Evolutionary conservation across 805 yeast genomes (phyloP).

Genomic region (Barnettozyma siamensis): DNA sequence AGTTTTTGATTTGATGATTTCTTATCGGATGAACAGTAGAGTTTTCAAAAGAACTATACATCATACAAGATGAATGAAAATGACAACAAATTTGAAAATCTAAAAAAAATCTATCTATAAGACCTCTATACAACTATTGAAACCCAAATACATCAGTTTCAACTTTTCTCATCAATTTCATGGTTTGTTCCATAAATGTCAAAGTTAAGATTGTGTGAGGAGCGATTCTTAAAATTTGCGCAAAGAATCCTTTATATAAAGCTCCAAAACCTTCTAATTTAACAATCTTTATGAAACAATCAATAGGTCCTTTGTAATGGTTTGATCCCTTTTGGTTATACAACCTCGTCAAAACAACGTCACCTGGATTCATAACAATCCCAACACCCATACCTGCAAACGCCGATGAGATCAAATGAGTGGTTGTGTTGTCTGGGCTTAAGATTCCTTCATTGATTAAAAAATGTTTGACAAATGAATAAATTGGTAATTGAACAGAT

Average conservation of each 20-base stretch:
- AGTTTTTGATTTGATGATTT: too few relatives aligned
- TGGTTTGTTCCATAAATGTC: slow-evolving; percentile 93
- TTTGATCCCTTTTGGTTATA: slow-evolving; percentile 85
- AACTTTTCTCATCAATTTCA: slow-evolving; percentile 47
- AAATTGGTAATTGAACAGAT: slow-evolving; percentile 88
- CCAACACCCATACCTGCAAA: slow-evolving; percentile 90
- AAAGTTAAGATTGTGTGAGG: slow-evolving; percentile 91
- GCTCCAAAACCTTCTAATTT: slow-evolving; percentile 80
- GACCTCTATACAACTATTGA: too few relatives aligned
- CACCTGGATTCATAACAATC: slow-evolving; percentile 96
- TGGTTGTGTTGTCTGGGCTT: slow-evolving; percentile 41
- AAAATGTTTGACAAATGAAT: slow-evolving; percentile 67
- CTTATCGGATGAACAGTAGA: too few relatives aligned
- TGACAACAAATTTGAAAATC: too few relatives aligned
- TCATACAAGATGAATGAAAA: too few relatives aligned
- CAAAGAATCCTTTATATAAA: slow-evolving; percentile 90
- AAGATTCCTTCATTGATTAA: slow-evolving; percentile 37
- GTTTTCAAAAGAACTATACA: too few relatives aligned
- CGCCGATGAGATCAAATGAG: slow-evolving; percentile 71
- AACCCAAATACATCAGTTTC: slow-evolving; percentile 20
- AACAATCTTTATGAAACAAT: slow-evolving; percentile 82
- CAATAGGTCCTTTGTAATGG: slow-evolving; percentile 79
- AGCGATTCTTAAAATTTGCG: slow-evolving; percentile 86
- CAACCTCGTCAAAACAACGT: slow-evolving; percentile 88
- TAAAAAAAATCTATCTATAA: too few relatives aligned